Percentiles rank a stretch among this genome's conserved stretches.
Conservation (phyloP, 441 rosid species). For the Brassica balearica region DNA sequence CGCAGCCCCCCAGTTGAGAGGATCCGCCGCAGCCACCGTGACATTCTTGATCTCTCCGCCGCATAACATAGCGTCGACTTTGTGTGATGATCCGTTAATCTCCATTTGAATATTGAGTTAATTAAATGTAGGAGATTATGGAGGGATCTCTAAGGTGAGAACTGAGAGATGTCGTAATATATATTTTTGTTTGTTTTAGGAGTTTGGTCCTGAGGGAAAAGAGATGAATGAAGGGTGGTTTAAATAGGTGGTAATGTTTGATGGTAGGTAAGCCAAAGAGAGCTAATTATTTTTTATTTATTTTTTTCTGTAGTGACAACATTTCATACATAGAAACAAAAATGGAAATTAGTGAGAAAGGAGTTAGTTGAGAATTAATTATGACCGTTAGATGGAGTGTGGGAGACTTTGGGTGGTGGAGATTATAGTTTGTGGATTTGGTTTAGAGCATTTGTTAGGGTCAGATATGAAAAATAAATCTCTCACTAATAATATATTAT, state of each 20-base stretch:
- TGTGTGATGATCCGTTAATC: constrained; percentile 39
- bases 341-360: constrained; percentile 21
- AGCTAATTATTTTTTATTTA: neutral
- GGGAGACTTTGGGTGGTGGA: constrained; percentile 44
- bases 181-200: constrained; percentile 31
- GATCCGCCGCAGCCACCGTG: constrained; percentile 45
- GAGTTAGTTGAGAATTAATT: constrained; percentile 63
- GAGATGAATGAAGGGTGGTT: constrained; percentile 39
- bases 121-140: constrained; percentile 16
- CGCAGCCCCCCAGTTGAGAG: constrained; percentile 68
- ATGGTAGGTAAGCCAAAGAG: constrained; percentile 56
- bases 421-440: constrained; percentile 10
- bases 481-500: neutral
- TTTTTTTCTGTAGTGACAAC: neutral
- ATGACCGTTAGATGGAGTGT: constrained; percentile 50
- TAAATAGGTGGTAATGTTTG: constrained; percentile 50
- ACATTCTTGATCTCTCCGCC: constrained; percentile 40
- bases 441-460: neutral
- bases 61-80: constrained; percentile 43
- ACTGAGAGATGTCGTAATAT: no score
- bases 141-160: constrained; percentile 26
- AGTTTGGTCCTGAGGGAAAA: constrained; percentile 47
- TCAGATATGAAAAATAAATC: neutral
- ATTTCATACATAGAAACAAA: neutral
- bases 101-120: constrained; percentile 8